Percentiles rank a stretch among this genome's conserved stretches.
Conservation (phyloP, 164 flowering plant species). For the Annona squamosa region DNA sequence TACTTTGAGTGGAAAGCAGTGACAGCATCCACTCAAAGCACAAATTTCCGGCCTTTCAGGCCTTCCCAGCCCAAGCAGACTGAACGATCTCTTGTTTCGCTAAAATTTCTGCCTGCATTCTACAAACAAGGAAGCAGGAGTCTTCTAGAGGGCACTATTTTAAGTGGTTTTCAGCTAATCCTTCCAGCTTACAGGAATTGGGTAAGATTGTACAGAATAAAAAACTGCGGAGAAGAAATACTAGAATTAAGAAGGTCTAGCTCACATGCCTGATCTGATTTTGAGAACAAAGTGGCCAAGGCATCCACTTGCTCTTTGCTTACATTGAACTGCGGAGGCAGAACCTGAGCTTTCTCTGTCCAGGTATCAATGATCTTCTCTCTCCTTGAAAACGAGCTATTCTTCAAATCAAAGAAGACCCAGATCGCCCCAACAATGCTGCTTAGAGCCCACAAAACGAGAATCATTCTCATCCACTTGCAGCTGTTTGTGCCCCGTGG, state of each 20-base stretch:
- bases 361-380: constrained; percentile 12
- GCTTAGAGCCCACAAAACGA: constrained; percentile 28
- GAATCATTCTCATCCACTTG: constrained; percentile 34
- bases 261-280: constrained; percentile 44
- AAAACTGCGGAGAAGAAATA: neutral
- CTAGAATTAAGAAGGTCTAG: neutral
- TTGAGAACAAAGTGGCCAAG: constrained; percentile 35
- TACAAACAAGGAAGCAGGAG: neutral
- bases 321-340: constrained; percentile 41
- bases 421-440: constrained; percentile 23
- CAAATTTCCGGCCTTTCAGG: neutral
- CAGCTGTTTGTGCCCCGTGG: constrained; percentile 19
- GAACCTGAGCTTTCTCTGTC: constrained; percentile 27
- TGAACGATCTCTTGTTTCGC: neutral
- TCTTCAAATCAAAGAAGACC: constrained; percentile 23
- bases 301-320: constrained; percentile 42
- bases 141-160: neutral
- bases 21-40: neutral
- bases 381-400: constrained; percentile 10
- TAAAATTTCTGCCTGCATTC: neutral
- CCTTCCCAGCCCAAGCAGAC: neutral
- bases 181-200: neutral
- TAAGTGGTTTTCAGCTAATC: neutral
- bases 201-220: constrained; percentile 5
- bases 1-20: neutral